These are phyloP conservation scores for Sclerotinia subarctica DNA, from an alignment of 2,329 filamentous ascomycete genomes.

Conservation along the genomic window DNA sequence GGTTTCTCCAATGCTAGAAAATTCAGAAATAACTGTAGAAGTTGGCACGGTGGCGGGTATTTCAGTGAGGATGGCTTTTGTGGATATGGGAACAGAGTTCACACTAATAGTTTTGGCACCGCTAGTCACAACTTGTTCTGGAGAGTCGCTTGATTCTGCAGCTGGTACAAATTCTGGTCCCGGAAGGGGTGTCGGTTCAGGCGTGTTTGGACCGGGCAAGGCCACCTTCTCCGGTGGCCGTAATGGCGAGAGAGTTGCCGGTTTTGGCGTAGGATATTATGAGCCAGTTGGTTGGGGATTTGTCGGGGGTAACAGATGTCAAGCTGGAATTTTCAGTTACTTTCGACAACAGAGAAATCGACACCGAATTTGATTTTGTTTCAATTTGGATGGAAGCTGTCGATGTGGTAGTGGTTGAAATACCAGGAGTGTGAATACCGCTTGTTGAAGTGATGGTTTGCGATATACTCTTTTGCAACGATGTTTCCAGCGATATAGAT, in stretches of 20 bases:
- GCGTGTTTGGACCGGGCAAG: not conserved
- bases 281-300: too few relatives aligned
- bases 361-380: not conserved
- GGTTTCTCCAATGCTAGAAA: not conserved
- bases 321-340: not conserved
- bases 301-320: not conserved
- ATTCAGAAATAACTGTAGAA: not conserved
- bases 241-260: too few relatives aligned
- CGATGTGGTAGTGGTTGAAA: too few relatives aligned
- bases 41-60: not conserved
- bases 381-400: not conserved
- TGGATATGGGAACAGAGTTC: not conserved
- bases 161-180: not conserved
- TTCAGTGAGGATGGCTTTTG: too few relatives aligned
- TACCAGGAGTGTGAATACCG: not conserved
- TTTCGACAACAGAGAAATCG: not conserved
- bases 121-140: not conserved
- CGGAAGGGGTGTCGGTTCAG: not conserved
- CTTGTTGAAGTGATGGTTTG: not conserved
- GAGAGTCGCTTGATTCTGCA: not conserved
- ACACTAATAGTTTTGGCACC: not conserved
- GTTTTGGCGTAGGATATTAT: too few relatives aligned
- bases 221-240: too few relatives aligned
- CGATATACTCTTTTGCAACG: not conserved
- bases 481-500: not conserved